Evolutionary conservation across 2,329 filamentous ascomycete species (phyloP).

Genomic region (Teratosphaeria epicoccoides): DNA sequence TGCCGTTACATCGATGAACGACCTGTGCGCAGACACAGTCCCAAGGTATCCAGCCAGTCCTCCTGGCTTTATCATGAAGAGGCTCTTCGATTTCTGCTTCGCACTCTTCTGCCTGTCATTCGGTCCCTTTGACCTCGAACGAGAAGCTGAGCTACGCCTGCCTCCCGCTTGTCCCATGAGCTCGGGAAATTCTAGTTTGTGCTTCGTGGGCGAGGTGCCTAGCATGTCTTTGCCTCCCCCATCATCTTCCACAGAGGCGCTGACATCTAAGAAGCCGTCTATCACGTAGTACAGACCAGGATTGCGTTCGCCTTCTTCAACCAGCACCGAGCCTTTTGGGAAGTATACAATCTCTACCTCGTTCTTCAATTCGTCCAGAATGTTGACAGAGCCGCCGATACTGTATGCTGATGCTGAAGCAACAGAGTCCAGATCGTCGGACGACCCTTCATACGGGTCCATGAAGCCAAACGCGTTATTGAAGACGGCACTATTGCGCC

Average conservation of each 20-base stretch:
- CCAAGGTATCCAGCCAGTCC: constrained; percentile 90
- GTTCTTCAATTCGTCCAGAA: constrained; percentile 71
- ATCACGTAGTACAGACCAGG: constrained; percentile 96
- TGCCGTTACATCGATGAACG: constrained; percentile 90
- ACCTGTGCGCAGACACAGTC: constrained; percentile 86
- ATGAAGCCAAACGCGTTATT: constrained; percentile 61
- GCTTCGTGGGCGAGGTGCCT: constrained; percentile 27
- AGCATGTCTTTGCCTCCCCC: constrained; percentile 34
- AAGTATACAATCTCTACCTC: constrained; percentile 98
- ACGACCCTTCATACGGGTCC: constrained; percentile 57
- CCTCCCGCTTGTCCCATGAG: constrained; percentile 1
- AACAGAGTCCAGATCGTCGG: constrained; percentile 80
- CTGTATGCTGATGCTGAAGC: constrained; percentile 40
- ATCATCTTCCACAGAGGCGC: constrained; percentile 65
- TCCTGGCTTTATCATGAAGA: constrained; percentile 89
- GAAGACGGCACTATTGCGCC: constrained; percentile 67
- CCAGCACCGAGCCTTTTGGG: constrained; percentile 82
- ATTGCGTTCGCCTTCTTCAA: constrained; percentile 94
- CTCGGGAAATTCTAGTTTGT: constrained; percentile 1
- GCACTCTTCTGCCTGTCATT: constrained; percentile 27
- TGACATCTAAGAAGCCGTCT: constrained; percentile 91
- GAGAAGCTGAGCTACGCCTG: constrained; percentile 9
- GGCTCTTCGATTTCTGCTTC: constrained; percentile 49
- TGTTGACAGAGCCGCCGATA: constrained; percentile 52
- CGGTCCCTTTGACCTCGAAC: constrained; percentile 13